Base-by-base conservation (phyloP, 495 filamentous ascomycete species). In the Penicillium coprophilum region DNA sequence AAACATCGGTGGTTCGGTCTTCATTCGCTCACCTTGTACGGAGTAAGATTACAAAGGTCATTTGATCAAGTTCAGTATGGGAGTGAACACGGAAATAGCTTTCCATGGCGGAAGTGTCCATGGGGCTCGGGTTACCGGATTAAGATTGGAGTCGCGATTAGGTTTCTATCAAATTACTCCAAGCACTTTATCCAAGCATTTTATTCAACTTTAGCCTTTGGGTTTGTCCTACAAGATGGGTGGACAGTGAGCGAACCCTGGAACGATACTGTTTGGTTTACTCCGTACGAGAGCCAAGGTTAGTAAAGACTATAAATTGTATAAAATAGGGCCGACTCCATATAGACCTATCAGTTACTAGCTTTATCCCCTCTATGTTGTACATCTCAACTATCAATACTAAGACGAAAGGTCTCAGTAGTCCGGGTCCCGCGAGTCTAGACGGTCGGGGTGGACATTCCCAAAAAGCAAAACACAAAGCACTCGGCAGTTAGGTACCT, bases 21-120 rank as follows among this genome's bases (percentile, higher is more conserved):
- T 46, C 40, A 43, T 52, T 31, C 17, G 24, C 17, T 41, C 0
- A 27, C 32, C 15, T n/a, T 32, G 10, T 12, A 17, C 12, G 31
- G n/a, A n/a, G n/a, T n/a, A 27, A 3, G 2, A 2, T 27, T 27
- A 0, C 24, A 27, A 27, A 27, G 24, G 24, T 27, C 7, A 6
- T 27, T 27, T 6, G 24, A 6, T 6, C 57, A 40, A 28, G 59
- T 64, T 50, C 39, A 57, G 64, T 46, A 58, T 23, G 23, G 32
- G 34, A 43, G 10, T 21, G n/a, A 57, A 61, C 41, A 58, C 19
- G 23, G 32, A 28, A 43, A 6, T 21, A 13, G 6, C 36, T 51
- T 45, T 31, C 62, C 62, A 65, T 58, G 65, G 2, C 43, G 17
- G 4, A 20, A 8, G 17, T 34, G 61, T 61, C 62, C 62, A 59